Evolutionary conservation across 176 grass and related monocot genomes (phyloP), one percentile per base, ranked within the genome.

Genomic region (Rhipidocladum racemiflorum): DNA sequence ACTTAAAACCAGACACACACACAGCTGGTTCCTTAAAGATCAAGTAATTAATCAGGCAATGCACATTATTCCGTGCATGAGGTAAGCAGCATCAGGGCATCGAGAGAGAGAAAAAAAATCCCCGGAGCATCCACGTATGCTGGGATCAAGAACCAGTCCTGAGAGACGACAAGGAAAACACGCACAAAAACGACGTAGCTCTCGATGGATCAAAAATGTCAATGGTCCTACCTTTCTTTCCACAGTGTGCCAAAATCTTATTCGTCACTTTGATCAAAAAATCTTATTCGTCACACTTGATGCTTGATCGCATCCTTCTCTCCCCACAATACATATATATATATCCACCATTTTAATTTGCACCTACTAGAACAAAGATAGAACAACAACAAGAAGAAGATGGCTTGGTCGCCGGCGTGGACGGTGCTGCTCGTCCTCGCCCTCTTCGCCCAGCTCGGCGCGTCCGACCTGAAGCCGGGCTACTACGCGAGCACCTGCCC

Each of bases 401-500:
- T 89, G 83, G 45, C 71, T 0, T 3, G 46, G 65, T 48, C 70
- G 71, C 28, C 57, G n/a, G n/a, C n/a, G 72, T 28, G 9, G 14
- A 36, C 12, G 49, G 27, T 9, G 63, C 3, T 56, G 36, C 7
- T 49, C 27, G 50, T 3, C 48, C 7, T 45, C 9, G 63, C 61
- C 69, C 0, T 75, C 23, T 55, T 83, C 16, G 73, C 63, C 66
- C 72, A 39, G 35, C 83, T 84, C 57, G 74, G 81, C 77, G 75
- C 80, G 25, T 77, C 94, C 10, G 84, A 59, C 30, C 89, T 97
- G 75, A 75, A 46, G 17, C 18, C 13, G 54, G 62, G 34, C 35
- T 97, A 97, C 90, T 97, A 97, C 74, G 72, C 70, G 62, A 77
- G 61, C 62, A 90, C 68, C 57, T 97, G 94, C 88, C 90, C 88